Evolutionary conservation across 306 rosid genomes (phyloP).

Genomic region (Vachellia collinsii): DNA sequence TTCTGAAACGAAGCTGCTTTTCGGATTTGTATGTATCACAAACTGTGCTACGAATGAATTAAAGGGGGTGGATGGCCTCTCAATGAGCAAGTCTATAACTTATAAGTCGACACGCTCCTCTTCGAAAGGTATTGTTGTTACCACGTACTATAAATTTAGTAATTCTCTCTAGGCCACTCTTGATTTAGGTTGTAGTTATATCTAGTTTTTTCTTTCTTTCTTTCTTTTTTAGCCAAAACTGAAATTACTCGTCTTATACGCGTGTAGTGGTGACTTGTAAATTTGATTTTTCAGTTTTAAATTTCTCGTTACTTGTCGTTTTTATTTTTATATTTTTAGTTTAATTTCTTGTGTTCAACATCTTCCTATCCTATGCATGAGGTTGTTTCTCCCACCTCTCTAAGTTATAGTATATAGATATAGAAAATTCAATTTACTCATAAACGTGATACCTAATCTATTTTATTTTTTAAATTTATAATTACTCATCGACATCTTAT

Average conservation of each 20-base stretch:
- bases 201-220: neutral
- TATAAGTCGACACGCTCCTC: neutral
- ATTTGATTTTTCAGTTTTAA: no score
- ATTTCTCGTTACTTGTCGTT: neutral
- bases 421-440: no score
- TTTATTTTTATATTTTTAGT: neutral
- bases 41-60: neutral
- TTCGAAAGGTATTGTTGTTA: neutral
- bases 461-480: no score
- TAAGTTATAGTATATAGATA: no score
- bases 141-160: neutral
- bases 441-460: no score
- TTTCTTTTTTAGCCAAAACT: neutral
- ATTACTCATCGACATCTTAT: no score
- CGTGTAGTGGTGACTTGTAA: neutral
- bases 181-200: neutral
- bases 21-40: neutral
- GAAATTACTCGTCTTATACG: neutral
- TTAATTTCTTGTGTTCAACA: neutral
- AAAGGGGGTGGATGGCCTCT: neutral
- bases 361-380: neutral
- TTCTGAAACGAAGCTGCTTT: neutral
- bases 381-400: neutral
- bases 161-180: neutral
- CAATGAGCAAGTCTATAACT: neutral